Conservation (phyloP, 2,329 filamentous ascomycete species). For the Magnaporthales sp. region DNA sequence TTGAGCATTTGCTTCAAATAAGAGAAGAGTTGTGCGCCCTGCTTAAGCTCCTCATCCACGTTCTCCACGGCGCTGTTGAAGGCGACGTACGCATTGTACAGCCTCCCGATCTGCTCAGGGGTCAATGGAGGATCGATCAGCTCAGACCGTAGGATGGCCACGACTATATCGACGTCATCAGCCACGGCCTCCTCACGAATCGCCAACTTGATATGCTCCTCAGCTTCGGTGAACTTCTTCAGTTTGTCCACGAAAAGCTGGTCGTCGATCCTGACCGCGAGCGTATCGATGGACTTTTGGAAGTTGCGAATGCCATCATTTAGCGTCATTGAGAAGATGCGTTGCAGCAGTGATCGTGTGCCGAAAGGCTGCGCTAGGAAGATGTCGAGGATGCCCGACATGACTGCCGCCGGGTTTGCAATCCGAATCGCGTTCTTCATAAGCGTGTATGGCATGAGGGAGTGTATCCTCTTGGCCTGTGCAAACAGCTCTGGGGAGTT, state of each 20-base stretch:
- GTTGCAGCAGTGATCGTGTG: conserved; percentile 79
- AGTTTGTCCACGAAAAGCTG: conserved; percentile 72
- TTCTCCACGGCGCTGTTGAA: conserved; percentile 95
- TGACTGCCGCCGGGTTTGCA: conserved; percentile 91
- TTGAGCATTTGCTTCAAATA: conserved; percentile 93
- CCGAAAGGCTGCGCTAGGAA: conserved; percentile 96
- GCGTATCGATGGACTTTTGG: conserved; percentile 75
- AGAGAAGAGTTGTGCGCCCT: conserved; percentile 86
- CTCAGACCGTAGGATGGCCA: conserved; percentile 75
- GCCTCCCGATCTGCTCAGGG: conserved; percentile 66
- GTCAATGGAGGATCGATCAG: conserved; percentile 63
- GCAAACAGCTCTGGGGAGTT: conserved; percentile 96
- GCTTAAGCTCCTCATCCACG: conserved; percentile 76
- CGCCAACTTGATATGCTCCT: conserved; percentile 63
- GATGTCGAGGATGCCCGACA: conserved; percentile 90
- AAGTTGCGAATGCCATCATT: conserved; percentile 83
- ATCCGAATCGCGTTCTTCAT: conserved; percentile 96
- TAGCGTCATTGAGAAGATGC: conserved; percentile 87
- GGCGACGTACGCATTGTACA: conserved; percentile 92
- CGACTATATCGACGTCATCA: conserved; percentile 77
- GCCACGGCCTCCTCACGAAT: conserved; percentile 65
- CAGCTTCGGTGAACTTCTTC: conserved; percentile 65
- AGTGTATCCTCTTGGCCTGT: conserved; percentile 89
- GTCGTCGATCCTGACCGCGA: conserved; percentile 74
- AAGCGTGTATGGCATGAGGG: conserved; percentile 82